phyloP scores from a whole-genome alignment of 176 grass and related monocot species.

The Bolboschoenus planiculmis region DNA sequence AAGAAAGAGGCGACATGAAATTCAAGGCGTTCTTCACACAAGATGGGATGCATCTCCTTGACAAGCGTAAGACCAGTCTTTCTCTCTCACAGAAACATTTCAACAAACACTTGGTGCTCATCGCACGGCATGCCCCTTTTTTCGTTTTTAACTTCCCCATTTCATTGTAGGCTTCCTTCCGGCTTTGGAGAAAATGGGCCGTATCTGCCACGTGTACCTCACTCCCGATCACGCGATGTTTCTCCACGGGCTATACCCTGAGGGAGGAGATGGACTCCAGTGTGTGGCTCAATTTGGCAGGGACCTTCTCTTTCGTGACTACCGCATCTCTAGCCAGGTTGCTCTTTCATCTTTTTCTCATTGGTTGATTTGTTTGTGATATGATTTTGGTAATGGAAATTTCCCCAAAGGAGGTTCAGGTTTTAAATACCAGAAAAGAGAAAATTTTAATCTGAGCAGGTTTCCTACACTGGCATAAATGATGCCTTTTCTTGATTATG shows the following conservation, averaged over 20 bases:
- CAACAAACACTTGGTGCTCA: conserved; percentile 42
- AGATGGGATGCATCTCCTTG: conserved; percentile 73
- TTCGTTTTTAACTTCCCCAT: neutral
- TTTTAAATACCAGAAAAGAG: neutral
- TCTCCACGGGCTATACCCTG: conserved; percentile 67
- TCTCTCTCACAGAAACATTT: conserved; percentile 11
- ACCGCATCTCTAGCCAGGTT: conserved; percentile 77
- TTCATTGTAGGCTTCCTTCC: conserved; percentile 66
- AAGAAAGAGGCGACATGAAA: conserved; percentile 46
- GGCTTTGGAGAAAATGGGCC: conserved; percentile 71
- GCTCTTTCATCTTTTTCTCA: neutral
- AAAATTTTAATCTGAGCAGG: neutral
- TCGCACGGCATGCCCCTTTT: neutral
- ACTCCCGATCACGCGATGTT: conserved; percentile 75
- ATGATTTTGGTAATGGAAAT: neutral
- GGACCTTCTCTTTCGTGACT: conserved; percentile 88
- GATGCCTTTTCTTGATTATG: neutral
- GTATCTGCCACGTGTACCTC: conserved; percentile 71
- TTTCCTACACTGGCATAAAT: neutral
- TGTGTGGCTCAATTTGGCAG: conserved; percentile 83
- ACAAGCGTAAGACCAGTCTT: conserved; percentile 53
- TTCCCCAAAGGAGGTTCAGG: neutral
- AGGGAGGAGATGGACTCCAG: conserved; percentile 60
- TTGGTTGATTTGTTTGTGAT: neutral
- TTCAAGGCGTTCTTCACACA: conserved; percentile 91